A percentile compares a stretch with the other conserved stretches of the same genome.
Conservation (phyloP, 2,329 filamentous ascomycete species). For the Diplodia seriata region DNA sequence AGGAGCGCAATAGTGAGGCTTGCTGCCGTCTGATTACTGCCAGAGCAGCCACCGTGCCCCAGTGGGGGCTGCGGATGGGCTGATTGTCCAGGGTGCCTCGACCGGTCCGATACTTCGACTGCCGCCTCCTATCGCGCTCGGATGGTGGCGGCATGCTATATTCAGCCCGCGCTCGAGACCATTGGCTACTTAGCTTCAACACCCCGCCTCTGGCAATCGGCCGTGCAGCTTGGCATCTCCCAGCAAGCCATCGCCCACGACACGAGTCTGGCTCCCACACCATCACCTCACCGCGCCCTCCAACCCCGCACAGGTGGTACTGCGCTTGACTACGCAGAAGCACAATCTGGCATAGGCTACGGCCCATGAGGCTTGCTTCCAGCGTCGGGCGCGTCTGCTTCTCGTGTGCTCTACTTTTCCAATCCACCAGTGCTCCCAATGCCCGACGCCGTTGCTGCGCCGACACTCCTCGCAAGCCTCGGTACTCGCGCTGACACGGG, state of each 20-base stretch:
- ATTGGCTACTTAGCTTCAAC: not conserved
- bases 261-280: slow-evolving; percentile 2
- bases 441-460: not conserved
- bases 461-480: too few species aligned
- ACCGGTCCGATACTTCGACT: slow-evolving; percentile 15
- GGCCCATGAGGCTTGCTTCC: slow-evolving; percentile 5
- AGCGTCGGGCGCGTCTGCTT: not conserved
- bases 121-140: slow-evolving; percentile 24
- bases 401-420: not conserved
- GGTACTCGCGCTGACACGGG: too few species aligned
- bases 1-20: slow-evolving; percentile 19
- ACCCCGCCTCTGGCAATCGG: not conserved
- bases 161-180: slow-evolving; percentile 12
- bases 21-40: slow-evolving; percentile 7
- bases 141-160: slow-evolving; percentile 23
- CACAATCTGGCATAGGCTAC: not conserved
- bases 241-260: not conserved
- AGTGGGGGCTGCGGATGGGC: slow-evolving; percentile 4
- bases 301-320: not conserved
- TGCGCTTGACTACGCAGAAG: too few species aligned
- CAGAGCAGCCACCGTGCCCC: slow-evolving; percentile 9
- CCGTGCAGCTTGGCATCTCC: not conserved
- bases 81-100: slow-evolving; percentile 20
- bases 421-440: not conserved
- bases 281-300: slow-evolving; percentile 6